Evolutionary conservation across 2,329 filamentous ascomycete genomes (phyloP), one percentile per base, ranked within the genome.

Genomic region (Claviceps humidiphila): DNA sequence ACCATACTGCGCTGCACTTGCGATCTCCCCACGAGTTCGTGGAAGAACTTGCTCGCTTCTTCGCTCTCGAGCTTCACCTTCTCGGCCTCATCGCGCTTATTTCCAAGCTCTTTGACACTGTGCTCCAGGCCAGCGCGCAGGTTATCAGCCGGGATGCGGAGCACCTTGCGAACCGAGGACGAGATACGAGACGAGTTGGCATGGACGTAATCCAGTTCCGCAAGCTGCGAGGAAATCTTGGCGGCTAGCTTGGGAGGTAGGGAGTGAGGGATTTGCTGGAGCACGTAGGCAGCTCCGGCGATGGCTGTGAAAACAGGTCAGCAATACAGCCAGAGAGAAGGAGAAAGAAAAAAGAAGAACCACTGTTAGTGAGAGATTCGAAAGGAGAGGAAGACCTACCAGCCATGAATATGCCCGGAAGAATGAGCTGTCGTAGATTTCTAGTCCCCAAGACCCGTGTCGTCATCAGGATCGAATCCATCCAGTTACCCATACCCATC

Each of bases 121-220:
- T 86, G 83, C 61, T 94, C 85, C 34, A 98, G 78, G 50, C 85
- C 84, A 44, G 89, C 82, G 51, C 89, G 84, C 7, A 98, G 79
- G 61, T 89, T 89, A 62, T 91, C 86, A 1, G 90, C 87, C 1
- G 93, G 93, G 61, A 87, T 82, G 54, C 88, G 87, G 41, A 98
- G 80, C 8, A 95, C 89, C 64, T 89, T 88, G 59, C 91, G 87
- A 43, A 95, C 89, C 51, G 94, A 86, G 26, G 81, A 77, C 22
- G 87, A 84, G 62, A 98, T 94, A 51, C 93, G 87, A 17, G 78
- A 75, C 45, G 89, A 82, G 71, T 98, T 98, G 58, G 80, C 71
- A 68, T 98, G 93, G 1, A 93, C 87, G 64, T 97, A 98, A 71
- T 98, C 93, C 63, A 95, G 82, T 17, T 85, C 78, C 7, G 79